Percentiles rank a stretch among this genome's conserved stretches.
These are phyloP conservation scores for Corinectria fuckeliana DNA, from an alignment of 2,329 filamentous ascomycete species.

Conservation along the genomic window DNA sequence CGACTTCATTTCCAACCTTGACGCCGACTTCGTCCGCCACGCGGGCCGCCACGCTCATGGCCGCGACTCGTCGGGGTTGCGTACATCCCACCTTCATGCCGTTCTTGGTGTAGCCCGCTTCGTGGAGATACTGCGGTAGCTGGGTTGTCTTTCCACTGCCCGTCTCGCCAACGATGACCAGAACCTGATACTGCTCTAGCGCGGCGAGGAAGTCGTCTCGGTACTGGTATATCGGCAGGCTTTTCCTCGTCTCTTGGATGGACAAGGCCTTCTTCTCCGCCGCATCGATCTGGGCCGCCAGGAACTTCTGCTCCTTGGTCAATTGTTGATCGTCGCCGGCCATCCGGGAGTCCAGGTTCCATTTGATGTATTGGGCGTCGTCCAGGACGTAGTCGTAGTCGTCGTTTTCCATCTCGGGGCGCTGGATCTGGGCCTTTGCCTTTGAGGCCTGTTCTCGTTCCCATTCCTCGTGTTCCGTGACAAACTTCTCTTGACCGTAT, in stretches of 20 bases:
- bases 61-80: constrained; percentile 91
- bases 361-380: constrained; percentile 85
- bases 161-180: constrained; percentile 94
- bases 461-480: constrained; percentile 97
- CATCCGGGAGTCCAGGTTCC: constrained; percentile 76
- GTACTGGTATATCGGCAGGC: constrained; percentile 87
- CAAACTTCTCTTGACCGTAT: constrained; percentile 84
- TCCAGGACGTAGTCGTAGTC: constrained; percentile 96
- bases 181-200: constrained; percentile 81
- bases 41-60: constrained; percentile 96
- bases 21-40: constrained; percentile 94
- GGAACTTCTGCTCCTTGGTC: constrained; percentile 78
- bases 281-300: constrained; percentile 83
- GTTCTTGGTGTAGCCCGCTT: constrained; percentile 85
- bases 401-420: constrained; percentile 75
- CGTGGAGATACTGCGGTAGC: constrained; percentile 89
- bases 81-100: constrained; percentile 91
- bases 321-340: constrained; percentile 74
- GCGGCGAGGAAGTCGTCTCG: constrained; percentile 87
- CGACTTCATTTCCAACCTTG: constrained; percentile 89
- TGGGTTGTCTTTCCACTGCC: constrained; percentile 97
- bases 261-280: constrained; percentile 87
- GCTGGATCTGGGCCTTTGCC: constrained; percentile 83
- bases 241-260: constrained; percentile 91
- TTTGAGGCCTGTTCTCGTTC: constrained; percentile 88